A percentile compares a stretch with the other conserved stretches of the same genome.
These are phyloP conservation scores for Lentinula detonsa DNA, from an alignment of 768 basidiomycete species.

Conservation along the genomic window DNA sequence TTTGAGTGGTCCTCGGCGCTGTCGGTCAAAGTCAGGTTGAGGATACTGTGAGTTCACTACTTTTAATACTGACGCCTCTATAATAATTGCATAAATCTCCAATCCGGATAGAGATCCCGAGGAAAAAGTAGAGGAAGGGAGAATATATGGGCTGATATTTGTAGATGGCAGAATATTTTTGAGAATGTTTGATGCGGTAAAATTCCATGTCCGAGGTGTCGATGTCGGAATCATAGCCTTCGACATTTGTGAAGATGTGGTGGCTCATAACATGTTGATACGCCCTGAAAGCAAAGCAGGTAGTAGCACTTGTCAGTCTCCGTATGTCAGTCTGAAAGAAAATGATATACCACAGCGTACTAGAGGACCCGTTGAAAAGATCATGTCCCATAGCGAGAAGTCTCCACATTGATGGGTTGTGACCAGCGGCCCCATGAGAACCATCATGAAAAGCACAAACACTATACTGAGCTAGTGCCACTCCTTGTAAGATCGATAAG, in stretches of 20 bases:
- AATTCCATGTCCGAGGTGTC: neutral
- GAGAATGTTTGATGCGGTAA: neutral
- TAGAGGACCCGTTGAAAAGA: neutral
- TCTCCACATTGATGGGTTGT: neutral
- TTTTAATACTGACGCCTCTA: neutral
- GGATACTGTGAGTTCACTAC: neutral
- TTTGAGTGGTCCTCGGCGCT: conserved; percentile 1
- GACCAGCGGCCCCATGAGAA: neutral
- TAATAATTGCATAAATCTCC: neutral
- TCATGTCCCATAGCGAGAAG: neutral
- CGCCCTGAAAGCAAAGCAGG: neutral
- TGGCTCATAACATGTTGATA: conserved; percentile 2
- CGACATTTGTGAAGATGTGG: conserved; percentile 1
- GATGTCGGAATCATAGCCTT: conserved; percentile 1
- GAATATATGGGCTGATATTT: neutral
- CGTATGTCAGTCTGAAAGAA: neutral
- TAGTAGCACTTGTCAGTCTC: neutral
- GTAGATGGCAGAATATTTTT: neutral
- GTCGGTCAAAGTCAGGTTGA: neutral
- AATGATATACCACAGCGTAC: neutral
- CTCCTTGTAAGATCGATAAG: neutral
- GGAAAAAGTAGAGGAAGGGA: neutral
- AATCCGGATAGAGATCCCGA: neutral
- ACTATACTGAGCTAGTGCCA: neutral
- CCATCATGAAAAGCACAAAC: neutral